These are phyloP conservation scores for Brassica rapa DNA, from an alignment of 345 rosid genomes.

Conservation along the genomic window DNA sequence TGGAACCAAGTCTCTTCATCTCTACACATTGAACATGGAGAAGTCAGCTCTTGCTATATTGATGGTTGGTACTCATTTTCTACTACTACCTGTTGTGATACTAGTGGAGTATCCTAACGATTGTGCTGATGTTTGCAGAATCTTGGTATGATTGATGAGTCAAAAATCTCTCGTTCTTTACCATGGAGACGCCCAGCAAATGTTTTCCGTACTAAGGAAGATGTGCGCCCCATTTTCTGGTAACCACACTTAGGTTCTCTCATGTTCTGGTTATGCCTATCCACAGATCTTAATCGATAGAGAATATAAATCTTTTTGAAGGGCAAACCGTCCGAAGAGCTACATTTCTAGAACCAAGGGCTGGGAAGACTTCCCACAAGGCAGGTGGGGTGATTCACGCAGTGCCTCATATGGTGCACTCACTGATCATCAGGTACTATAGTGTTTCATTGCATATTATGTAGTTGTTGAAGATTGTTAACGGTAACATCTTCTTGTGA, in stretches of 20 bases:
- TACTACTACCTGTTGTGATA: neutral
- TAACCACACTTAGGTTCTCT: conserved; percentile 37
- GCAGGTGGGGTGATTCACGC: conserved; percentile 92
- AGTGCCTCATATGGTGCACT: conserved; percentile 88
- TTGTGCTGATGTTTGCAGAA: conserved; percentile 54
- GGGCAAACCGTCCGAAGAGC: conserved; percentile 99
- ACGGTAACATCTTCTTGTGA: neutral
- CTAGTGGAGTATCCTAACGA: conserved; percentile 28
- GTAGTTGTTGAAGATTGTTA: neutral
- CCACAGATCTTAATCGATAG: neutral
- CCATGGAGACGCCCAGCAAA: conserved; percentile 97
- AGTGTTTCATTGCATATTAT: neutral
- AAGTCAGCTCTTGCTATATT: conserved; percentile 88
- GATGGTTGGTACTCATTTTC: conserved; percentile 49
- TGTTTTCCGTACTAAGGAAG: conserved; percentile 87
- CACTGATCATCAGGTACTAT: conserved; percentile 75
- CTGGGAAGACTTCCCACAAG: conserved; percentile 91
- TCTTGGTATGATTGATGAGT: conserved; percentile 92
- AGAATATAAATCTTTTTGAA: conserved; percentile 38
- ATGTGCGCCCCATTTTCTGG: conserved; percentile 97
- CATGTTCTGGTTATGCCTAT: neutral
- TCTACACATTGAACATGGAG: conserved; percentile 95
- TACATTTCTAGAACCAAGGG: conserved; percentile 81
- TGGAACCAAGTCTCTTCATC: conserved; percentile 81
- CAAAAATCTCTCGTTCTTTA: conserved; percentile 71